phyloP scores from a whole-genome alignment of 345 rosid species.

The Bruguiera gymnorhiza region DNA sequence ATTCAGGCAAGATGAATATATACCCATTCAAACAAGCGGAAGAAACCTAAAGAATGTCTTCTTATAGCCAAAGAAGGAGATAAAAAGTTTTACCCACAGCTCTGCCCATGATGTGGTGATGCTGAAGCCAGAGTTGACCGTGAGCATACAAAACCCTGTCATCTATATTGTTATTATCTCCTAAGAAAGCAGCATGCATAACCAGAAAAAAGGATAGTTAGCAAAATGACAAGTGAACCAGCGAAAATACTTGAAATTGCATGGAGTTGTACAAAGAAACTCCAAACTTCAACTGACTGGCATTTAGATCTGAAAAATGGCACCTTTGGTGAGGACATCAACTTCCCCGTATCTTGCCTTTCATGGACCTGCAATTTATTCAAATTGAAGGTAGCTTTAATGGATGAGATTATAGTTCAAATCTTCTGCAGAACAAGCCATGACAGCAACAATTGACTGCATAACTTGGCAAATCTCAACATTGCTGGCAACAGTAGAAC shows the following conservation, averaged over 20 bases:
- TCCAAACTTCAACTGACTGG: constrained; percentile 8
- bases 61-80: neutral
- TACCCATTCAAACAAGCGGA: no score
- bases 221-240: neutral
- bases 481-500: no score
- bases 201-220: neutral
- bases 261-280: neutral
- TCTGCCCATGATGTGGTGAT: constrained; percentile 67
- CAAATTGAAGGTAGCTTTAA: neutral
- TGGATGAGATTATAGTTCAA: neutral
- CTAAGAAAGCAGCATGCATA: constrained; percentile 24
- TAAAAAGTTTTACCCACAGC: constrained; percentile 58
- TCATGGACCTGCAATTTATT: constrained; percentile 67
- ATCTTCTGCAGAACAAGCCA: neutral
- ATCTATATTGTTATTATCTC: constrained; percentile 53
- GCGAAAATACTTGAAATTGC: neutral
- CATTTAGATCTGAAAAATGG: constrained; percentile 13
- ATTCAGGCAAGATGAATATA: no score
- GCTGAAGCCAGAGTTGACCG: constrained; percentile 68
- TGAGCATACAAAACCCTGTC: constrained; percentile 62
- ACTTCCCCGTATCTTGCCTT: constrained; percentile 76
- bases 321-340: constrained; percentile 97
- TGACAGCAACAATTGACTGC: neutral
- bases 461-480: no score
- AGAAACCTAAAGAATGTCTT: neutral